Evolutionary conservation across 441 rosid species (phyloP).

Genomic region (Sinapis alba): DNA sequence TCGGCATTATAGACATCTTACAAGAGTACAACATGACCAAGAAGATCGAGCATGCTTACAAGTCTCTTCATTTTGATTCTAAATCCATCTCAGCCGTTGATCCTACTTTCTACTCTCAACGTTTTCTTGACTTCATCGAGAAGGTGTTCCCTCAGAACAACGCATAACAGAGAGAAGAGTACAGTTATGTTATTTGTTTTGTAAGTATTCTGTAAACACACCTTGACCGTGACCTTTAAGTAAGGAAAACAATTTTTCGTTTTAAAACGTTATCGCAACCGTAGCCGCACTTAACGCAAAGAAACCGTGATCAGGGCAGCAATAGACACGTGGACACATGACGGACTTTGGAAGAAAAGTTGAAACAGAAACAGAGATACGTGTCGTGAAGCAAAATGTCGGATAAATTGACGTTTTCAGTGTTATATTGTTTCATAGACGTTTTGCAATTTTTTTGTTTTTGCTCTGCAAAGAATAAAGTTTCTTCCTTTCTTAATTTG

Average conservation of each 20-base stretch:
- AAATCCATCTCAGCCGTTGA: constrained; percentile 85
- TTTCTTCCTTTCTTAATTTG: constrained; percentile 21
- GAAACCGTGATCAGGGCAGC: background rate
- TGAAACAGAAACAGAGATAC: constrained; percentile 33
- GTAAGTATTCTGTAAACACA: constrained; percentile 24
- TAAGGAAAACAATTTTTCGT: background rate
- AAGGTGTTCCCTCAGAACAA: constrained; percentile 63
- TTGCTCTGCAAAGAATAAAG: constrained; percentile 22
- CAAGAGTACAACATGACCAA: constrained; percentile 92
- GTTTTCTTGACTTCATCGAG: constrained; percentile 84
- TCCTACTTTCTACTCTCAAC: constrained; percentile 81
- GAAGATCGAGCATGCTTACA: constrained; percentile 94
- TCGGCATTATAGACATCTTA: constrained; percentile 88
- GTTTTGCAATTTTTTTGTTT: constrained; percentile 1
- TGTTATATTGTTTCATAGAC: background rate
- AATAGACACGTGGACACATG: constrained; percentile 33
- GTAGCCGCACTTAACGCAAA: constrained; percentile 7
- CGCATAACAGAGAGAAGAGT: constrained; percentile 22
- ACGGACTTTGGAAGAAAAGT: constrained; percentile 28
- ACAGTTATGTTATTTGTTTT: constrained; percentile 24
- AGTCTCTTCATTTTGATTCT: constrained; percentile 89
- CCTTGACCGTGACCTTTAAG: background rate
- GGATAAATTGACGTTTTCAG: constrained; percentile 1
- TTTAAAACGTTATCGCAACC: background rate
- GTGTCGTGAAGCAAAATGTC: constrained; percentile 33